Base-by-base conservation (phyloP, 371 early-diverging fungal genomes). In the Actinomortierella wolfii region DNA sequence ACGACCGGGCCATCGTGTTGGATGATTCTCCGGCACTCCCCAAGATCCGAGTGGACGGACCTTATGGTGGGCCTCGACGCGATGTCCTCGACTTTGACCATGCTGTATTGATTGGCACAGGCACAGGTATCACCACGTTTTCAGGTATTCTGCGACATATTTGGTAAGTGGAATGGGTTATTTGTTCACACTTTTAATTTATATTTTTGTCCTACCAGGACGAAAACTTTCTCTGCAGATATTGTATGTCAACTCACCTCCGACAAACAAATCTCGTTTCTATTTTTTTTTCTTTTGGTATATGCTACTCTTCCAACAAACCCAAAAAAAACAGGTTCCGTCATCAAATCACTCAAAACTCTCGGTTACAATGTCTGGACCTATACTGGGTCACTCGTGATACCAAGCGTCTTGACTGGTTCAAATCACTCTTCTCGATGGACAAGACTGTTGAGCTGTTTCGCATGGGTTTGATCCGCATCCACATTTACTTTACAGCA, bases 101-200 rank as follows among this genome's bases (percentile, higher is more conserved):
- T 18, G 83, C 84, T 2, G 78, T 94, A 50, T 78, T 92, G 52
- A 87, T 93, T 59, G 92, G 92, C 50, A 90, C 92, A n/a, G 93
- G 92, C 21, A 92, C 91, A 64, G 92, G 92, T 50, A 87, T 89
- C 23, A 92, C 92, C n/a, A 92, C 92, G 25, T 91, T 89, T 76
- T 85, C 86, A 23, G 83, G 85, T 34, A 83, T 92, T 56, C 78
- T 92, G 39, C 90, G 90, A 58, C 86, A 89, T 51, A 85, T 91
- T 62, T 85, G 81, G 83, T 85, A 79, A 56, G 59, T 73, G 55
- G 26, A 41, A 39, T 60, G 51, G 40, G 67, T 64, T 4, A 8
- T 45, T 45, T 45, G 8, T 4, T 45, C 17, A 41, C 42, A 41
- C 17, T 41, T 8, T 8, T 41, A 17, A 11, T 17, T 41, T 41